These are phyloP conservation scores for Penicillium paradoxum DNA, from an alignment of 495 filamentous ascomycete genomes.

Conservation along the genomic window DNA sequence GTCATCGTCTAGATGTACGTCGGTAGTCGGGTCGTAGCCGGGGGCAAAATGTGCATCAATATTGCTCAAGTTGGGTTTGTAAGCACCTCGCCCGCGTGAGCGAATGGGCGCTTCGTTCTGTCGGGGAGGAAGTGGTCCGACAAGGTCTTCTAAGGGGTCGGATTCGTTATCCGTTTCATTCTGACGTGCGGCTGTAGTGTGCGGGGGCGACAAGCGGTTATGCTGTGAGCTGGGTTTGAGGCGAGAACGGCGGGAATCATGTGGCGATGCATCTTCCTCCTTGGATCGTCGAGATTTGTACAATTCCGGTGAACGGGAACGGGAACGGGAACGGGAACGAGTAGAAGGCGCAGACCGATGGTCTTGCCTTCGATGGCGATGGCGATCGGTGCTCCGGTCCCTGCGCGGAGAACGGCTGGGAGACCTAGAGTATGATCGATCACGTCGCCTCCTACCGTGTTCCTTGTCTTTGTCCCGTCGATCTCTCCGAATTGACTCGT, in stretches of 20 bases:
- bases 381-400: slow-evolving; percentile 17
- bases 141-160: slow-evolving; percentile 71
- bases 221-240: neutral
- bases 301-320: slow-evolving; percentile 22
- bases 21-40: slow-evolving; percentile 70
- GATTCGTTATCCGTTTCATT: slow-evolving; percentile 47
- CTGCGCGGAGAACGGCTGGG: slow-evolving; percentile 32
- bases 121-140: slow-evolving; percentile 71
- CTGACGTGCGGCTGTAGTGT: neutral
- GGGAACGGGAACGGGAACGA: slow-evolving; percentile 35
- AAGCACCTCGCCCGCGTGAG: slow-evolving; percentile 73
- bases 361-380: slow-evolving; percentile 21
- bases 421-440: slow-evolving; percentile 32
- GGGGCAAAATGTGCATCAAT: slow-evolving; percentile 78
- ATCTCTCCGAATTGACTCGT: slow-evolving; percentile 15
- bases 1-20: slow-evolving; percentile 56
- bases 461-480: slow-evolving; percentile 14
- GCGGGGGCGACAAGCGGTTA: neutral
- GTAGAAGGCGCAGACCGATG: slow-evolving; percentile 24
- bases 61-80: slow-evolving; percentile 49
- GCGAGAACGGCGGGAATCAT: slow-evolving; percentile 11
- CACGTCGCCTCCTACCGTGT: slow-evolving; percentile 11
- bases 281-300: slow-evolving; percentile 7
- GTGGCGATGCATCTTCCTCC: slow-evolving; percentile 1
- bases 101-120: slow-evolving; percentile 35